Evolutionary conservation across 495 filamentous ascomycete species (phyloP).

Genomic region (Venustampulla echinocandica): DNA sequence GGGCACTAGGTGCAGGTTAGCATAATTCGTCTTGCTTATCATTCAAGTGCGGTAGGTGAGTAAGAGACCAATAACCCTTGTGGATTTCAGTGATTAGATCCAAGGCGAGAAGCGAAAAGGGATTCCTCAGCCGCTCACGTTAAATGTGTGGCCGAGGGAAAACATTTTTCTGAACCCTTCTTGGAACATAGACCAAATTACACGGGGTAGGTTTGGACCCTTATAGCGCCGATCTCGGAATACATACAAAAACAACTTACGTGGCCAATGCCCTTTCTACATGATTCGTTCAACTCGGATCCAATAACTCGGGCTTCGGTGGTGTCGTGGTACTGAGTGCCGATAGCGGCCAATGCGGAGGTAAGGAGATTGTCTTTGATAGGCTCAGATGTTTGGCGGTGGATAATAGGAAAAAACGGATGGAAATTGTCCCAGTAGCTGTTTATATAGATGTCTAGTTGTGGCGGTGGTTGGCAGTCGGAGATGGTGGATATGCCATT

Average conservation of each 20-base stretch:
- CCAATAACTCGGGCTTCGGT: conserved; percentile 17
- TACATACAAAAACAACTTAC: conserved; percentile 17
- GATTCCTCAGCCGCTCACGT: too few species aligned
- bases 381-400: conserved; percentile 17
- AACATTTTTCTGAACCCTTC: too few species aligned
- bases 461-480: conserved; percentile 3
- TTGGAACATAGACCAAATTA: too few species aligned
- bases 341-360: conserved; percentile 20
- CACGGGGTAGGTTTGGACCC: too few species aligned
- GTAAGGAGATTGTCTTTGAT: conserved; percentile 12
- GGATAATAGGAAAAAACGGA: conserved; percentile 18
- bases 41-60: too few species aligned
- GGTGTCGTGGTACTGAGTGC: conserved; percentile 21
- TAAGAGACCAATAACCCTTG: too few species aligned
- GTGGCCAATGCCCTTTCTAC: conserved; percentile 13
- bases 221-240: too few species aligned
- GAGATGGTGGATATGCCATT: background rate
- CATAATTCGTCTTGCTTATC: too few species aligned
- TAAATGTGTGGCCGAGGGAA: too few species aligned
- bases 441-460: conserved; percentile 17
- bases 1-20: conserved; percentile 8
- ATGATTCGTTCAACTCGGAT: conserved; percentile 13
- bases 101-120: too few species aligned
- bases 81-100: too few species aligned
- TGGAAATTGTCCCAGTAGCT: conserved; percentile 19